phyloP scores from a whole-genome alignment of 495 filamentous ascomycete species.

The Tuber microsphaerosporum region DNA sequence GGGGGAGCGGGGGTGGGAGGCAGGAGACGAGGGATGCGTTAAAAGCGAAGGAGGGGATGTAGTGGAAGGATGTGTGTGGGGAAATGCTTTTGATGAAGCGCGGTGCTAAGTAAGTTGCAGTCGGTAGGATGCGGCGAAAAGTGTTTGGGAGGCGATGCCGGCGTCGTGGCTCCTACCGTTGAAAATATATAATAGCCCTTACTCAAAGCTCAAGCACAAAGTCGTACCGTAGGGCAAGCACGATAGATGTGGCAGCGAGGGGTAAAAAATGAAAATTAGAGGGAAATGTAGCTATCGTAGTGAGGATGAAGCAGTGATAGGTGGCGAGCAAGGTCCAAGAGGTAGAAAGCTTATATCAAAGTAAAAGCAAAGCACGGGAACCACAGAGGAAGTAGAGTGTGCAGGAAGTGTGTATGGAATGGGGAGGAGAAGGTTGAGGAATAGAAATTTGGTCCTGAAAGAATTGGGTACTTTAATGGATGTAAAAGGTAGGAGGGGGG shows the following conservation, averaged over 20 bases:
- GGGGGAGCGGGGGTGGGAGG: slow-evolving; percentile 6
- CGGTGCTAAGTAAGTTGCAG: slow-evolving; percentile 3
- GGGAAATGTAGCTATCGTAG: not conserved
- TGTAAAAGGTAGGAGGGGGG: not conserved
- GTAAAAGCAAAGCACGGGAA: not conserved
- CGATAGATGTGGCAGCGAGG: not conserved
- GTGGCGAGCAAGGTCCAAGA: not conserved
- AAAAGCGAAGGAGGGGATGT: slow-evolving; percentile 7
- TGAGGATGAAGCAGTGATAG: not conserved
- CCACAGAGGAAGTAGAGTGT: not conserved
- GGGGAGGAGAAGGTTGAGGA: not conserved
- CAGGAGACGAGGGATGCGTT: slow-evolving; percentile 29
- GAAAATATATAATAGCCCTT: not conserved
- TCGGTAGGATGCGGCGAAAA: slow-evolving; percentile 1
- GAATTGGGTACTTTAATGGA: not conserved
- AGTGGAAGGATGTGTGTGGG: slow-evolving; percentile 12
- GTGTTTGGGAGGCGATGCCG: not conserved
- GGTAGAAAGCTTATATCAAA: not conserved
- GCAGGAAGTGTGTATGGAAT: not conserved
- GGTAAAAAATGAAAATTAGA: not conserved
- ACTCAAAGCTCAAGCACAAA: slow-evolving; percentile 5
- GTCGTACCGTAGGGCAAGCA: not conserved
- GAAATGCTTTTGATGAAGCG: slow-evolving; percentile 25
- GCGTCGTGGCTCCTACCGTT: not conserved
- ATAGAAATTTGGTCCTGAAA: not conserved